These are phyloP conservation scores for Symbiodinium natans DNA, from an alignment of 73 alveolate genomes.

Conservation along the genomic window DNA sequence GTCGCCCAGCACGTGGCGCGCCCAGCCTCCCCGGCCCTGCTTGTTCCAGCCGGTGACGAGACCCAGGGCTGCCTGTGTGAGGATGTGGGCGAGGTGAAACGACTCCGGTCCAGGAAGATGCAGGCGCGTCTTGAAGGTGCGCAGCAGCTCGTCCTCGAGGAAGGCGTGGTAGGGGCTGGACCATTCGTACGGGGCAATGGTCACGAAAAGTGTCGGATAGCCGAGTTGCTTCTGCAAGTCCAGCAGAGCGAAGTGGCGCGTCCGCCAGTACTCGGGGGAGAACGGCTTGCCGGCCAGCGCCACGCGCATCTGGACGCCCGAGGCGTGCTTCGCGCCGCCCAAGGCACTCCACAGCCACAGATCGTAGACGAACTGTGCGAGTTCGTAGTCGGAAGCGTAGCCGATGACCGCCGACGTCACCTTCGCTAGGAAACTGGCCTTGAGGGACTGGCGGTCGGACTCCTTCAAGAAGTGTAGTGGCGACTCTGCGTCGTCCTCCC, in stretches of 20 bases:
- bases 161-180: slow-evolving; percentile 9
- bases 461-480: neutral
- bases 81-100: slow-evolving; percentile 12
- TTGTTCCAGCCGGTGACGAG: neutral
- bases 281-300: slow-evolving; percentile 33
- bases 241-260: neutral
- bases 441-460: neutral
- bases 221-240: slow-evolving; percentile 51
- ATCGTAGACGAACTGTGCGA: slow-evolving; percentile 20
- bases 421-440: slow-evolving; percentile 38
- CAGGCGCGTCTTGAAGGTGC: neutral
- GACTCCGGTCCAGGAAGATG: neutral
- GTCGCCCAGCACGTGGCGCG: neutral
- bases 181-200: slow-evolving; percentile 31
- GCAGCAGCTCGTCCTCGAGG: slow-evolving; percentile 1
- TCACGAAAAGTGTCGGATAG: slow-evolving; percentile 12
- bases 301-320: neutral
- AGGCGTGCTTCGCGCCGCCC: slow-evolving; percentile 21
- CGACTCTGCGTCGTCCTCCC: neutral
- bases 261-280: slow-evolving; percentile 17
- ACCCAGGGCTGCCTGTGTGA: neutral
- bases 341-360: slow-evolving; percentile 37
- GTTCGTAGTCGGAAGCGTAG: neutral
- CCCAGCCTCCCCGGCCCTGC: neutral
- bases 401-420: neutral